Base-by-base conservation (phyloP, 139 green algal genomes). In the Diplosphaera chodatii region DNA sequence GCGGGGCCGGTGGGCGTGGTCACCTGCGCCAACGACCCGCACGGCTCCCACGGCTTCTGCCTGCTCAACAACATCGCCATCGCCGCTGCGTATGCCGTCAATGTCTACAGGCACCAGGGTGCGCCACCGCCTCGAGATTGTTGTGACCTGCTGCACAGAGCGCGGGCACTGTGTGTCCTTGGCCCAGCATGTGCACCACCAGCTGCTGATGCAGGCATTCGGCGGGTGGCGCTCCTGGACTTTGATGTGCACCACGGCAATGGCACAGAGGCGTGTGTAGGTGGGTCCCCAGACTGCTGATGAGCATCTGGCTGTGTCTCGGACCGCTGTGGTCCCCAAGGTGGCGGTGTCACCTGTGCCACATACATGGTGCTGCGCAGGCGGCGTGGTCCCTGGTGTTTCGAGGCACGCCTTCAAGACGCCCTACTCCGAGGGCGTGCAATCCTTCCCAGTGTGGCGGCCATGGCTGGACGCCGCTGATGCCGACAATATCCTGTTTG, bases 1-100 rank as follows among this genome's bases (percentile, higher is more conserved):
- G 88, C 91, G 0, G 91, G 91, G 0, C 89, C 89, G 5, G 66
- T 69, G 3, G 92, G 92, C 25, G 80, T 89, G 23, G 89, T 95
- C 22, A 72, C 74, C 65, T 75, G 71, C 28, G 56, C 37, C 6
- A 79, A 72, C 64, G 85, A 89, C 63, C 78, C 82, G 2, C 70
- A 72, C 32, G 80, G 80, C 69, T 90, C 78, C 72, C 91, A 96
- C 75, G 93, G 93, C 68, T 98, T 98, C 82, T 98, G 93, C 87
- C 82, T 98, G 66, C 81, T 97, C 28, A 96, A 92, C 84, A 98
- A 97, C 73, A 75, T 96, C 23, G 93, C 93, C 40, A 89, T 97
- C 28, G 93, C 78, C 22, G 92, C 91, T 16, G 87, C 90, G 1
- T 97, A 97, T 78, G 92, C 92, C 13, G 79, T 95, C 77, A 85